These are phyloP conservation scores for Hericium alpestre DNA, from an alignment of 768 basidiomycete species.

Conservation along the genomic window DNA sequence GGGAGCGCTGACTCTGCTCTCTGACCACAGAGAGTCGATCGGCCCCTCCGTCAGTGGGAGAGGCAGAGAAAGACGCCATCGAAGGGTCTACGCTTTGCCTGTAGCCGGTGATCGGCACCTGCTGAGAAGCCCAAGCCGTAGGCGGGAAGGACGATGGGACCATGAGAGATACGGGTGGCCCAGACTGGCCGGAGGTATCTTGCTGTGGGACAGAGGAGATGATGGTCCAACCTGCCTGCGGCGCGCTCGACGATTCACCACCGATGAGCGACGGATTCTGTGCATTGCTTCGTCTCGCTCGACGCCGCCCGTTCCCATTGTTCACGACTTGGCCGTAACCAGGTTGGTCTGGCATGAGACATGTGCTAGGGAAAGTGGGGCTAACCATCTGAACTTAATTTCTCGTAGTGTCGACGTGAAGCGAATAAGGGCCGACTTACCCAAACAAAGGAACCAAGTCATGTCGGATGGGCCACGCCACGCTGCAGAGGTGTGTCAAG, in stretches of 20 bases:
- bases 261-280: slow-evolving; percentile 4
- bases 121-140: slow-evolving; percentile 1
- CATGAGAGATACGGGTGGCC: neutral
- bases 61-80: slow-evolving; percentile 6
- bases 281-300: slow-evolving; percentile 8
- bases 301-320: slow-evolving; percentile 14
- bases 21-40: slow-evolving; percentile 22
- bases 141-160: slow-evolving; percentile 4
- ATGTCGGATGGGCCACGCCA: slow-evolving; percentile 81
- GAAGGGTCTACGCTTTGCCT: neutral
- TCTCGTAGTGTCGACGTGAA: slow-evolving; percentile 7
- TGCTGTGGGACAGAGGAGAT: slow-evolving; percentile 10
- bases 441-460: slow-evolving; percentile 84
- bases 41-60: slow-evolving; percentile 15
- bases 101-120: neutral
- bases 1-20: slow-evolving; percentile 18
- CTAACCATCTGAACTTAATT: slow-evolving; percentile 26
- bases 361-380: slow-evolving; percentile 75
- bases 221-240: slow-evolving; percentile 12
- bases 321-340: slow-evolving; percentile 80
- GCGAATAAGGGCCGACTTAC: slow-evolving; percentile 27
- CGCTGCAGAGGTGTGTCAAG: slow-evolving; percentile 34
- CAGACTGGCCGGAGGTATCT: slow-evolving; percentile 4
- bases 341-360: slow-evolving; percentile 75
- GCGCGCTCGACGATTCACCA: slow-evolving; percentile 4